A percentile compares a stretch with the other conserved stretches of the same genome.
These are phyloP conservation scores for Metschnikowia continentalis DNA, from an alignment of 805 yeast genomes.

Conservation along the genomic window DNA sequence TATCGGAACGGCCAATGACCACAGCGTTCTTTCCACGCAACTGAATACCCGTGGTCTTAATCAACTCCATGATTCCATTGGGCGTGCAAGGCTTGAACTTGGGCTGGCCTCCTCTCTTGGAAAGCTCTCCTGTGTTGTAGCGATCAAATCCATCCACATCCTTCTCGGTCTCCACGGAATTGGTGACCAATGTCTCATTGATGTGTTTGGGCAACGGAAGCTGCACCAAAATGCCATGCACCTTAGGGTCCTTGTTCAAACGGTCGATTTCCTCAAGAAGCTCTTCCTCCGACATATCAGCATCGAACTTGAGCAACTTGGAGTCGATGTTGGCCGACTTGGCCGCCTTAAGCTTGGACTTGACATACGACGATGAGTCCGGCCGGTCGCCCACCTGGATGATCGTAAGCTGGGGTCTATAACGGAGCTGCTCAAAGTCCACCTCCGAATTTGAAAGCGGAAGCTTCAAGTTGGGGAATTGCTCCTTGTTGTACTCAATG, in stretches of 20 bases:
- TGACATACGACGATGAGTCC: conserved; percentile 87
- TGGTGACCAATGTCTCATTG: conserved; percentile 75
- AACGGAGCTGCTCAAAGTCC: conserved; percentile 34
- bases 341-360: conserved; percentile 89
- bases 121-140: conserved; percentile 82
- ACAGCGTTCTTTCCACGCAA: conserved; percentile 82
- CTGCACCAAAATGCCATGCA: conserved; percentile 87
- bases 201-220: conserved; percentile 81
- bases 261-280: conserved; percentile 54
- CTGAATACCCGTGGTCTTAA: conserved; percentile 62
- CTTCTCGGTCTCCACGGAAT: conserved; percentile 73
- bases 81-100: conserved; percentile 93
- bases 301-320: conserved; percentile 60
- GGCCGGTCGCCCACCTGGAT: conserved; percentile 88
- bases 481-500: conserved; percentile 30
- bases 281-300: conserved; percentile 54
- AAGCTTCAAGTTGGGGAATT: conserved; percentile 20
- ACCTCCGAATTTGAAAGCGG: conserved; percentile 16
- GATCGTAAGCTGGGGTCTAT: conserved; percentile 74
- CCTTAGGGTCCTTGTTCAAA: conserved; percentile 68
- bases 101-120: conserved; percentile 82
- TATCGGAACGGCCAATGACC: conserved; percentile 92
- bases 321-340: conserved; percentile 75
- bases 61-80: conserved; percentile 79
- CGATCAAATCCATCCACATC: conserved; percentile 96